phyloP scores from a whole-genome alignment of 257 asterid species.

The Ocimum tenuiflorum region DNA sequence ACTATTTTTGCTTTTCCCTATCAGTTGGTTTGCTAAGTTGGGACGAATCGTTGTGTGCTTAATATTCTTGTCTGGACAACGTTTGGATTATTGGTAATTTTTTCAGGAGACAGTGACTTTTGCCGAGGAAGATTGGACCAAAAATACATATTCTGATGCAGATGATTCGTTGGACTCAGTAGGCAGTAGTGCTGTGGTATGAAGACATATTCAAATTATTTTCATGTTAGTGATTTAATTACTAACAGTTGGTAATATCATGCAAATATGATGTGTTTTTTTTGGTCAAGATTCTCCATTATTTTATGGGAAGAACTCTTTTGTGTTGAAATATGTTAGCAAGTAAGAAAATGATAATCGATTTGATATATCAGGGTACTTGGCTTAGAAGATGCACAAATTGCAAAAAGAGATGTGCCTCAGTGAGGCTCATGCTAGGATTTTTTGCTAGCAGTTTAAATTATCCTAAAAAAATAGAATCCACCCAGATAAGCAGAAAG shows the following conservation, averaged over 20 bases:
- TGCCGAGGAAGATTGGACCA: conserved; percentile 33
- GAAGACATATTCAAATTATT: conserved; percentile 20
- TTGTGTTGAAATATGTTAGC: neutral
- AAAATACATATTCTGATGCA: conserved; percentile 31
- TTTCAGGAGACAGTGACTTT: conserved; percentile 45
- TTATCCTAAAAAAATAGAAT: too few relatives aligned
- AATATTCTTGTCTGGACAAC: neutral
- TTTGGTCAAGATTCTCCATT: neutral
- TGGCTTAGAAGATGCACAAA: neutral
- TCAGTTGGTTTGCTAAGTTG: neutral
- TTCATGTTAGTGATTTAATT: neutral
- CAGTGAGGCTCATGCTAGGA: neutral
- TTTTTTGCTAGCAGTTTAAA: neutral
- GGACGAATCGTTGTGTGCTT: neutral
- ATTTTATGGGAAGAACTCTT: neutral
- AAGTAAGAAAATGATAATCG: neutral
- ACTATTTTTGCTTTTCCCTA: neutral
- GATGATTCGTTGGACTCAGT: conserved; percentile 67
- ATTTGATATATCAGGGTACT: neutral
- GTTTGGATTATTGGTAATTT: neutral
- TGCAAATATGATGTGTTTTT: neutral
- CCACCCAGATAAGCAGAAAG: too few relatives aligned
- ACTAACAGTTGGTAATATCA: neutral
- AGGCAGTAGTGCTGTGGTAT: conserved; percentile 57
- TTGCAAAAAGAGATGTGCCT: neutral